Conservation (phyloP, 345 rosid species). For the Geranium rotundifolium region DNA sequence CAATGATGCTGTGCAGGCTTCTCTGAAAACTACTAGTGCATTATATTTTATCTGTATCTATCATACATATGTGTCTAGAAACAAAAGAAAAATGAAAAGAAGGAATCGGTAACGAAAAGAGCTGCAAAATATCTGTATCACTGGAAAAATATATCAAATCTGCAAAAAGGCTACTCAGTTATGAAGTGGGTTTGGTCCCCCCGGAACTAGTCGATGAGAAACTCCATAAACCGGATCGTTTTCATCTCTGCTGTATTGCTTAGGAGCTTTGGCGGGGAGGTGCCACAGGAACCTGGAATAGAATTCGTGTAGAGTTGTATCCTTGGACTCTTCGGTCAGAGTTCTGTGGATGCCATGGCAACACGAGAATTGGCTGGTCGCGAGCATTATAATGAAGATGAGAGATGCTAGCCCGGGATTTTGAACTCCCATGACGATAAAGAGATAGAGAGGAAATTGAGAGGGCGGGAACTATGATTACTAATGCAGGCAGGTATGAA, state of each 20-base stretch:
- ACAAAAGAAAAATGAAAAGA: too few species aligned
- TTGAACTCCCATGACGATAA: slow-evolving; percentile 10
- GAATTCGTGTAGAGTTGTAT: not conserved
- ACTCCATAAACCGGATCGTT: not conserved
- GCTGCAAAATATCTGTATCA: too few species aligned
- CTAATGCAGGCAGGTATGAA: not conserved
- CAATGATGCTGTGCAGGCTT: too few species aligned
- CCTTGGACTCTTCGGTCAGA: too few species aligned
- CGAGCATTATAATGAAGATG: slow-evolving; percentile 15
- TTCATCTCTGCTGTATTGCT: slow-evolving; percentile 3
- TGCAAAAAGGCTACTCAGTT: slow-evolving; percentile 1
- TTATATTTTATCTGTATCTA: too few species aligned
- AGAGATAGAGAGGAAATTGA: slow-evolving; percentile 1
- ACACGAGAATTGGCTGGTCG: slow-evolving; percentile 12
- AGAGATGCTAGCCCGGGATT: slow-evolving; percentile 9
- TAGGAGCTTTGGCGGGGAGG: slow-evolving; percentile 8
- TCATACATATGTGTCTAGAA: too few species aligned
- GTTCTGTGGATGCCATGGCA: slow-evolving; percentile 15
- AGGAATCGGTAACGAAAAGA: too few species aligned
- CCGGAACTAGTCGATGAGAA: slow-evolving; percentile 6
- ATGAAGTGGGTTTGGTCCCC: slow-evolving; percentile 17
- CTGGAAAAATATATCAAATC: too few species aligned
- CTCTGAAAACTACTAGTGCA: too few species aligned
- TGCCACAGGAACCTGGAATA: slow-evolving; percentile 6
- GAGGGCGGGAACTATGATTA: slow-evolving; percentile 1